Base-by-base conservation (phyloP, 495 filamentous ascomycete genomes). In the Endocarpon pusillum region DNA sequence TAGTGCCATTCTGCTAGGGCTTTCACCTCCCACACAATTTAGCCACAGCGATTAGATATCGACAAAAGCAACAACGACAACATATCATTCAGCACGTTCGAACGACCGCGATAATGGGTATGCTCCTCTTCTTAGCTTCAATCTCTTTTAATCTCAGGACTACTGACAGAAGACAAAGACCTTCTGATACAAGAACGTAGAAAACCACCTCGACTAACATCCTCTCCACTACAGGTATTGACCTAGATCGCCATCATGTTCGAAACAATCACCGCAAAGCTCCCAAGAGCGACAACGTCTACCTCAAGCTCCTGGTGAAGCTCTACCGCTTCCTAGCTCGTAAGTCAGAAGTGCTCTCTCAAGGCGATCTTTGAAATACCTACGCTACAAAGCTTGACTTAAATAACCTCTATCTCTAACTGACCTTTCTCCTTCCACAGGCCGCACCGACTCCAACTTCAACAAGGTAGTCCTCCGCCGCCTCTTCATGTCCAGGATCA, bases 281-380 rank as follows among this genome's bases (percentile, higher is more conserved):
- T 40, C 79, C 89, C 42, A 94, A 96, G 69, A 89, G 78, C 66
- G 83, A 93, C 63, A 96, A 97, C 67, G 82, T 85, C 46, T 96
- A 94, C 65, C 69, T 94, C 52, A 83, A 85, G 71, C 78, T 97
- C 45, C 69, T 96, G 54, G 85, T 94, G 64, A 94, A 94, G 76
- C 81, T 97, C 19, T 97, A 96, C 74, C 78, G 79, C 64, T 97
- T 97, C 78, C 66, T 97, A 50, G 78, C 85, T 49, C 86, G 87
- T 92, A 80, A 63, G 84, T 75, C 16, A 6, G 12, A 31, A 15
- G n/a, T n/a, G n/a, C n/a, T n/a, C n/a, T 4, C 36, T 23, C 10
- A 11, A 19, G 7, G 35, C 12, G 11, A 21, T 35, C 16, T 19
- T 7, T 33, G 12, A 11, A 35, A 35, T 35, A n/a, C 11, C 27